Evolutionary conservation across 2,329 filamentous ascomycete species (phyloP), one percentile per base, ranked within the genome.

Genomic region (Colletotrichum truncatum): DNA sequence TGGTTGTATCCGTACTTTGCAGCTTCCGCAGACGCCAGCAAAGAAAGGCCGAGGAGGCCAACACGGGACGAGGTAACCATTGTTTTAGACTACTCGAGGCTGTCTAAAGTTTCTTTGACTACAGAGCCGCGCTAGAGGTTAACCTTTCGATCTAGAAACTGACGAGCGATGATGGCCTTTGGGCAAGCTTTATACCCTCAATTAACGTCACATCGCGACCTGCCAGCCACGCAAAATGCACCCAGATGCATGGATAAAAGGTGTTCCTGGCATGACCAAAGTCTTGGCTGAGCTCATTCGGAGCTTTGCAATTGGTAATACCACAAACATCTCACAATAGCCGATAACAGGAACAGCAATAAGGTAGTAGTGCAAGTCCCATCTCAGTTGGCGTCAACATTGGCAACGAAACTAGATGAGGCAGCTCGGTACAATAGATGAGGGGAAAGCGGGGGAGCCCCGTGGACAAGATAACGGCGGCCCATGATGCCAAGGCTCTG

Each of bases 321-420:
- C 32, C 16, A n/a, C 8, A 21, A 51, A 56, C 7, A 38, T 25
- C 11, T 18, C 32, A 49, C 1, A 28, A 39, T 4, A 12, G 11
- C 41, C 34, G 57, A 62, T 56, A 51, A 36, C 26, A 43, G 49
- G 34, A 39, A 12, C 26, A 36, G 11, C 34, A 34, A 12, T 11
- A 26, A 39, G 28, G 21, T 10, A 28, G 14, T 16, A 38, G 8
- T 9, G 18, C 12, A 34, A 34, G 51, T 26, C 23, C 14, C 41
- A 56, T 63, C 36, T 4, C 14, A 23, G 11, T 28, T 9, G 16
- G 18, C 28, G n/a, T 45, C 6, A 64, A 41, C 66, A 68, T 68
- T 68, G 66, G 66, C 66, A 67, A 68, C 66, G 66, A 68, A 60
- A 60, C 66, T 67, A 23, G 21, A 68, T 52, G 26, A 66, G 66